A percentile compares a stretch with the other conserved stretches of the same genome.
These are phyloP conservation scores for Rubroshorea leprosula DNA, from an alignment of 345 rosid species.

Conservation along the genomic window DNA sequence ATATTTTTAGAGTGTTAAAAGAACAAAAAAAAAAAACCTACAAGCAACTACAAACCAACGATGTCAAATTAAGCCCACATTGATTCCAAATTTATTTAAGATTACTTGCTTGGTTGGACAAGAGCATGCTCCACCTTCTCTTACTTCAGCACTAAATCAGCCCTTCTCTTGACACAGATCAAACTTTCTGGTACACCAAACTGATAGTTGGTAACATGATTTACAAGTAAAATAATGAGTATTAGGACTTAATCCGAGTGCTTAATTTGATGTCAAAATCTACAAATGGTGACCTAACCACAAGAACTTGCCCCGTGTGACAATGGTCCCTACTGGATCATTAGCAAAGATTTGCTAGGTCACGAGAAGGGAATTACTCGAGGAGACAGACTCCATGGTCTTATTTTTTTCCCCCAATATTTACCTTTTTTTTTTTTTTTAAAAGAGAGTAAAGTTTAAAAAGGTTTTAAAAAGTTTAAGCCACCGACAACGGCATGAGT, in stretches of 20 bases:
- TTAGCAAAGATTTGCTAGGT: constrained; percentile 10
- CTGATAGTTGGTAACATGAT: not conserved
- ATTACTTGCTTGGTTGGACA: not conserved
- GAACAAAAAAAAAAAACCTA: too few species aligned
- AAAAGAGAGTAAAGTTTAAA: too few species aligned
- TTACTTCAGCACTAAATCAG: not conserved
- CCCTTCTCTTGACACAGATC: not conserved
- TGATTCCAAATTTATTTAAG: too few species aligned
- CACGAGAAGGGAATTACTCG: not conserved
- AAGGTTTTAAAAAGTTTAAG: too few species aligned
- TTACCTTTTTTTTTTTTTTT: too few species aligned
- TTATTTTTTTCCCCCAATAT: too few species aligned
- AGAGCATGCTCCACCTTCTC: not conserved
- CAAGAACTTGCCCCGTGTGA: not conserved
- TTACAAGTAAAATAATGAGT: not conserved
- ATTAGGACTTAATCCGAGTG: not conserved
- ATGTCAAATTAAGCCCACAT: too few species aligned
- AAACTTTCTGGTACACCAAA: not conserved
- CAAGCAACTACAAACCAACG: too few species aligned
- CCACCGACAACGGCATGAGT: too few species aligned
- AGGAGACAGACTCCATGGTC: too few species aligned
- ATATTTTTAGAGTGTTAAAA: too few species aligned
- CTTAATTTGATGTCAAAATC: not conserved
- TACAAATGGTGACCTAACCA: not conserved
- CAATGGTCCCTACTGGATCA: constrained; percentile 14